Conservation (phyloP, 2,329 filamentous ascomycete genomes). For the Cladosporium oxysporum region DNA sequence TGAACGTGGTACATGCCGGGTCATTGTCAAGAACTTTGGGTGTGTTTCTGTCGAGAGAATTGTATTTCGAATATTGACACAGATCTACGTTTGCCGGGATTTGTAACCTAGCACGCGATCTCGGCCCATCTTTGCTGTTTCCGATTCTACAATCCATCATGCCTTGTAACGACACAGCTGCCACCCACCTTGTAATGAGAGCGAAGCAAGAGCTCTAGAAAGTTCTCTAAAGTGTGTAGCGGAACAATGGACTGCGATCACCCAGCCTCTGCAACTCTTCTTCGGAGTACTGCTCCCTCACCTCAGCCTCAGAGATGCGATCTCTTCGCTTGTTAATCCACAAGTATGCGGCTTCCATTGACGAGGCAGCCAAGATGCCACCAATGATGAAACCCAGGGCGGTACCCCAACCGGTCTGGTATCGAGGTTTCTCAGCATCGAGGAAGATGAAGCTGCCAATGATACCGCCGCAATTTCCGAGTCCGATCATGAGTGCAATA, state of each 20-base stretch:
- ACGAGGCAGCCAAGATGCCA: slow-evolving; percentile 29
- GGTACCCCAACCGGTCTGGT: slow-evolving; percentile 50
- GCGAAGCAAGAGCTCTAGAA: too few relatives aligned
- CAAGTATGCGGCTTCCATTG: slow-evolving; percentile 25
- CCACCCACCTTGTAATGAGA: background rate
- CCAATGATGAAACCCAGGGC: slow-evolving; percentile 25
- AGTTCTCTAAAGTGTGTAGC: slow-evolving; percentile 30
- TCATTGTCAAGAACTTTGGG: background rate
- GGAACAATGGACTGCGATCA: slow-evolving; percentile 42
- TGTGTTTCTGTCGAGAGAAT: background rate
- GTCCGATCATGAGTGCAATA: slow-evolving; percentile 42
- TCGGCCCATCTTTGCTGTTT: background rate
- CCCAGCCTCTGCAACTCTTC: slow-evolving; percentile 41
- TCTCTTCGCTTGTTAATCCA: slow-evolving; percentile 39
- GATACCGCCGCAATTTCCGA: slow-evolving; percentile 43
- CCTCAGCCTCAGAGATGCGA: slow-evolving; percentile 35
- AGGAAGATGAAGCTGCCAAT: slow-evolving; percentile 44
- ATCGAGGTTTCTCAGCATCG: slow-evolving; percentile 45
- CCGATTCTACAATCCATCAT: background rate
- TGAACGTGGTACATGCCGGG: background rate
- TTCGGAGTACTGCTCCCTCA: slow-evolving; percentile 38
- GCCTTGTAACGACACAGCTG: background rate
- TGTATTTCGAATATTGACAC: background rate
- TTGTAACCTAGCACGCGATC: too few relatives aligned
- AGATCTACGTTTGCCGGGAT: too few relatives aligned